Evolutionary conservation across 2,329 filamentous ascomycete genomes (phyloP).

Genomic region (Phaeosphaeriaceae sp.): DNA sequence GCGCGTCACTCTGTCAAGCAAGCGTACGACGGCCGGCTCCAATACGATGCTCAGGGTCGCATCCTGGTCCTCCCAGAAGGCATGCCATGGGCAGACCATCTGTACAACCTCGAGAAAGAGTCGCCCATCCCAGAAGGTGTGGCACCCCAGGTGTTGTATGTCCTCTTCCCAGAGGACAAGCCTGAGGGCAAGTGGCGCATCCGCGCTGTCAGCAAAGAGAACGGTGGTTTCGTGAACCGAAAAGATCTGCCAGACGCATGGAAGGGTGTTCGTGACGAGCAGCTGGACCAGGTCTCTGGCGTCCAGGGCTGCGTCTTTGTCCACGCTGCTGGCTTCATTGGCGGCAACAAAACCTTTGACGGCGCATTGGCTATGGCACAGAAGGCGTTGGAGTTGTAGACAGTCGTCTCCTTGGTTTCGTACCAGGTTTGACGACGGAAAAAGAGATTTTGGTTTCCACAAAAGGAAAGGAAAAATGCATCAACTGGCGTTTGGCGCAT

Average conservation of each 20-base stretch:
- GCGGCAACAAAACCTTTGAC: conserved; percentile 90
- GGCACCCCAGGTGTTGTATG: conserved; percentile 75
- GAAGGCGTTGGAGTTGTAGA: conserved; percentile 67
- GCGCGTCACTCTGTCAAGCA: conserved; percentile 79
- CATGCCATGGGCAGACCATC: conserved; percentile 95
- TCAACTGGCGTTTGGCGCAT: conserved; percentile 39
- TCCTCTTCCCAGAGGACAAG: conserved; percentile 84
- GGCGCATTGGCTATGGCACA: conserved; percentile 85
- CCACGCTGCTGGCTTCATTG: conserved; percentile 94
- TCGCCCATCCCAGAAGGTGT: conserved; percentile 48
- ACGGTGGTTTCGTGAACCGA: conserved; percentile 88
- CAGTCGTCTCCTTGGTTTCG: no score
- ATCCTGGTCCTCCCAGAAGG: conserved; percentile 80
- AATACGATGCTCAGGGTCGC: conserved; percentile 76
- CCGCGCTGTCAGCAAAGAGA: conserved; percentile 84
- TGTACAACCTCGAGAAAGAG: conserved; percentile 81
- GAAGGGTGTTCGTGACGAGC: conserved; percentile 87
- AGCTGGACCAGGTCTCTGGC: conserved; percentile 75
- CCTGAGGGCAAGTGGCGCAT: conserved; percentile 89
- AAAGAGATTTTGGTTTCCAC: not conserved
- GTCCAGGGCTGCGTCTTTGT: conserved; percentile 85
- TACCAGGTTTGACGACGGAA: no score
- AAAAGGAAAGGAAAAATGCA: conserved; percentile 15
- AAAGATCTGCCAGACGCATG: conserved; percentile 90
- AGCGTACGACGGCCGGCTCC: conserved; percentile 73